These are phyloP conservation scores for Suillus luteus DNA, from an alignment of 768 basidiomycete genomes.

Conservation along the genomic window DNA sequence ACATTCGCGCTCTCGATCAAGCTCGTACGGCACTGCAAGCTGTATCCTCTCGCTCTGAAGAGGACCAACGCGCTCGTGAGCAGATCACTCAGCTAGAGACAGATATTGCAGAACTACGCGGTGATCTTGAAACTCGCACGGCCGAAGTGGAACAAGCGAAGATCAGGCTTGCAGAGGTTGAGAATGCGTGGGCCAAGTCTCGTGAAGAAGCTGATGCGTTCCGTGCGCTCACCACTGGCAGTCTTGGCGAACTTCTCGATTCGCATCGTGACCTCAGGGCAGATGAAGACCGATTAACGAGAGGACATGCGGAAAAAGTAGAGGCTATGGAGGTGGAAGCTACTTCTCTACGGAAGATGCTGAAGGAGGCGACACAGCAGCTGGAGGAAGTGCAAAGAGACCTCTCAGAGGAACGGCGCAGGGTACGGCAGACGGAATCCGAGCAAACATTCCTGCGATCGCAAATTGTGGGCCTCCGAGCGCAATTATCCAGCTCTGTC, in stretches of 20 bases:
- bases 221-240: slow-evolving; percentile 81
- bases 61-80: slow-evolving; percentile 70
- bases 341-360: slow-evolving; percentile 72
- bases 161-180: slow-evolving; percentile 70
- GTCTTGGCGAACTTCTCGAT: slow-evolving; percentile 84
- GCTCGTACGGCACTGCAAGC: slow-evolving; percentile 75
- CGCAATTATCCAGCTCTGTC: slow-evolving; percentile 67
- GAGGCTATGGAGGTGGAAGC: slow-evolving; percentile 80
- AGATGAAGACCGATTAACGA: slow-evolving; percentile 75
- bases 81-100: slow-evolving; percentile 70
- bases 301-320: slow-evolving; percentile 81
- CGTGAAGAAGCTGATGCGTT: slow-evolving; percentile 92
- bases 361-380: slow-evolving; percentile 74
- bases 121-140: slow-evolving; percentile 76
- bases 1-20: slow-evolving; percentile 86
- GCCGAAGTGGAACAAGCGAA: slow-evolving; percentile 74
- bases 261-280: slow-evolving; percentile 83
- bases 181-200: slow-evolving; percentile 90
- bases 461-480: slow-evolving; percentile 73
- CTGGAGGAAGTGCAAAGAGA: slow-evolving; percentile 69
- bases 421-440: slow-evolving; percentile 61
- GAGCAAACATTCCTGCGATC: slow-evolving; percentile 66
- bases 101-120: slow-evolving; percentile 76
- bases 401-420: slow-evolving; percentile 67
- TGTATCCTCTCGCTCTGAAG: slow-evolving; percentile 74